These are phyloP conservation scores for Lasiosphaeria ovina DNA, from an alignment of 495 filamentous ascomycete species.

Conservation along the genomic window DNA sequence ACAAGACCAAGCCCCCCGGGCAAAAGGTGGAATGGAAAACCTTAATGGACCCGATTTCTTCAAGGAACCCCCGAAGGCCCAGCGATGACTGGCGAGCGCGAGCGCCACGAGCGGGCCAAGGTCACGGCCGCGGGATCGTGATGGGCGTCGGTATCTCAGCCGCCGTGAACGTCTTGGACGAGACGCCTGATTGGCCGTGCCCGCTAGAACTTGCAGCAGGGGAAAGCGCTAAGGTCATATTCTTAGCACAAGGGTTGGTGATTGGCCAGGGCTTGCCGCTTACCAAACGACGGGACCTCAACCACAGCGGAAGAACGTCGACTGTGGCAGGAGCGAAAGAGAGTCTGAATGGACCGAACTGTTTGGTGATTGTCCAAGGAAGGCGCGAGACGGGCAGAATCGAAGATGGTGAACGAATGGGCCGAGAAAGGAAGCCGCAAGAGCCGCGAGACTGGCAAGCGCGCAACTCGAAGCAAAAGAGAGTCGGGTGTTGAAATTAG, in stretches of 20 bases:
- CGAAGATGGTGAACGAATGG: too few relatives aligned
- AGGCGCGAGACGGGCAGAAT: too few relatives aligned
- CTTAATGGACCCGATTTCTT: too few relatives aligned
- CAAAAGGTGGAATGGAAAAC: conserved; percentile 3
- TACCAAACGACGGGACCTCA: conserved; percentile 24
- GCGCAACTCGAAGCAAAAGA: too few relatives aligned
- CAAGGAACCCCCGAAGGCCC: conserved; percentile 10
- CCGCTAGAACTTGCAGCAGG: conserved; percentile 26
- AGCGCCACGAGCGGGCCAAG: conserved; percentile 7
- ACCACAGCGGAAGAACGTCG: conserved; percentile 7
- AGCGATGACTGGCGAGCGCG: not conserved
- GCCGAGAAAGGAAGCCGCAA: too few relatives aligned
- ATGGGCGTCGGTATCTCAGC: conserved; percentile 31
- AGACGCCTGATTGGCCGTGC: conserved; percentile 28
- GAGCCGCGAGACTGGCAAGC: too few relatives aligned
- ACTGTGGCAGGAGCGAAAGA: not conserved
- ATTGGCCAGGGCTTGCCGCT: conserved; percentile 33
- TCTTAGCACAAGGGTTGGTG: conserved; percentile 28
- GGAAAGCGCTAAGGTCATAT: conserved; percentile 38
- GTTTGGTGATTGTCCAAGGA: too few relatives aligned
- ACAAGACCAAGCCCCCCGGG: conserved; percentile 12
- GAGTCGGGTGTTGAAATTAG: too few relatives aligned
- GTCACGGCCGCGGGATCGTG: conserved; percentile 21
- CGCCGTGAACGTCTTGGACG: conserved; percentile 17
- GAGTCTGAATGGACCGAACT: too few relatives aligned